Evolutionary conservation across 2,329 filamentous ascomycete genomes (phyloP).

Genomic region (Cladosporium colombiae): DNA sequence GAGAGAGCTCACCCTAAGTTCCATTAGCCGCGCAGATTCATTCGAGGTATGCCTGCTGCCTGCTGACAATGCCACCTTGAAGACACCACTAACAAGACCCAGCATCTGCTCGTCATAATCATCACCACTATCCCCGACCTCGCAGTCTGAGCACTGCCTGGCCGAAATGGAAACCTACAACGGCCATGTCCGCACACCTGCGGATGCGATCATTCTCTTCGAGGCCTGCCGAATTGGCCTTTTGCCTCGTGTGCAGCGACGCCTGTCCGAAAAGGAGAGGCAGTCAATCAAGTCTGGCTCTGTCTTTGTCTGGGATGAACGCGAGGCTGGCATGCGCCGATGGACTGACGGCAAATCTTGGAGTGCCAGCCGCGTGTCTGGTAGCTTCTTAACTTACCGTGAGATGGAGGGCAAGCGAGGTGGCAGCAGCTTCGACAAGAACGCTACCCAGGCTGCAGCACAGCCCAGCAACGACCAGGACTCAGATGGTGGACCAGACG

Average conservation of each 20-base stretch:
- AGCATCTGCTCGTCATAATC: neutral
- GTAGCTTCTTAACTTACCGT: slow-evolving; percentile 94
- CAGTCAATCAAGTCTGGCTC: slow-evolving; percentile 95
- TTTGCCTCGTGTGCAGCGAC: slow-evolving; percentile 85
- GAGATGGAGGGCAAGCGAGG: slow-evolving; percentile 99
- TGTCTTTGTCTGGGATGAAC: slow-evolving; percentile 99
- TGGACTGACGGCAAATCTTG: slow-evolving; percentile 99
- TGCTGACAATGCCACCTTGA: neutral
- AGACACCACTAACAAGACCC: neutral
- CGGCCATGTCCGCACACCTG: slow-evolving; percentile 91
- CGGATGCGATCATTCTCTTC: slow-evolving; percentile 97
- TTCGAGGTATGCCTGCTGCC: slow-evolving; percentile 10
- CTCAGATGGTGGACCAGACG: slow-evolving; percentile 75
- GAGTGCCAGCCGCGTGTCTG: slow-evolving; percentile 96
- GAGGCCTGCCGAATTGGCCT: slow-evolving; percentile 90
- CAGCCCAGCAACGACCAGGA: slow-evolving; percentile 77
- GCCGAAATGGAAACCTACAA: slow-evolving; percentile 88
- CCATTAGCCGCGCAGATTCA: slow-evolving; percentile 1
- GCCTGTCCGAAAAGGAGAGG: slow-evolving; percentile 93
- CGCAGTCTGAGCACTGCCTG: slow-evolving; percentile 2
- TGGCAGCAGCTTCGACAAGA: slow-evolving; percentile 62
- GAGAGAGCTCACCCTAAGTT: neutral
- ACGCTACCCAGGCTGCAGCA: slow-evolving; percentile 72
- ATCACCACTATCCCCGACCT: neutral
- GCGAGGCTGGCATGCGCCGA: slow-evolving; percentile 94